Evolutionary conservation across 1,284 basidiomycete species (phyloP).

Genomic region (Malassezia pachydermatis): DNA sequence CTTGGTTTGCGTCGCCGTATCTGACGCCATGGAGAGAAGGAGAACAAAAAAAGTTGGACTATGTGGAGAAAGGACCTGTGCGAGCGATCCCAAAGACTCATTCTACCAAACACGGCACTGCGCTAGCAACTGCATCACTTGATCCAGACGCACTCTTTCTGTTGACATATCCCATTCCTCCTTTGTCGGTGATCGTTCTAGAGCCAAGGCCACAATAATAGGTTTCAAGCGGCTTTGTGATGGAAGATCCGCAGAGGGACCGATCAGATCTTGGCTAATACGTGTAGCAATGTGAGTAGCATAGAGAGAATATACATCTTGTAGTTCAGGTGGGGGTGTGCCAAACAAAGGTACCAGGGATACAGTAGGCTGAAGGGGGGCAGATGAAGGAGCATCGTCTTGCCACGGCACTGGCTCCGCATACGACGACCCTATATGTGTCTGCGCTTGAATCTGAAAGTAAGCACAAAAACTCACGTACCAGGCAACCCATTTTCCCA

Average conservation of each 20-base stretch:
- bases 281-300: constrained; percentile 8
- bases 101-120: constrained; percentile 13
- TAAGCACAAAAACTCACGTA: constrained; percentile 2
- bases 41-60: neutral
- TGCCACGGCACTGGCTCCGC: constrained; percentile 3
- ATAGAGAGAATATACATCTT: constrained; percentile 13
- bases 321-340: constrained; percentile 13
- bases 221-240: constrained; percentile 3
- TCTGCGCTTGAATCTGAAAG: constrained; percentile 11
- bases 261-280: neutral
- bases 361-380: constrained; percentile 1
- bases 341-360: constrained; percentile 23
- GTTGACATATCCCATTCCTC: neutral
- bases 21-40: neutral
- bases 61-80: neutral
- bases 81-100: neutral
- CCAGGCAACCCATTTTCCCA: constrained; percentile 13
- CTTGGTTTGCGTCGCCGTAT: constrained; percentile 22
- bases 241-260: neutral
- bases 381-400: constrained; percentile 7
- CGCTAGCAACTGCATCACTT: neutral
- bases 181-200: neutral
- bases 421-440: constrained; percentile 1
- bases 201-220: constrained; percentile 12
- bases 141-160: constrained; percentile 5